phyloP scores from a whole-genome alignment of 495 filamentous ascomycete species.

The Ramalina intermedia region DNA sequence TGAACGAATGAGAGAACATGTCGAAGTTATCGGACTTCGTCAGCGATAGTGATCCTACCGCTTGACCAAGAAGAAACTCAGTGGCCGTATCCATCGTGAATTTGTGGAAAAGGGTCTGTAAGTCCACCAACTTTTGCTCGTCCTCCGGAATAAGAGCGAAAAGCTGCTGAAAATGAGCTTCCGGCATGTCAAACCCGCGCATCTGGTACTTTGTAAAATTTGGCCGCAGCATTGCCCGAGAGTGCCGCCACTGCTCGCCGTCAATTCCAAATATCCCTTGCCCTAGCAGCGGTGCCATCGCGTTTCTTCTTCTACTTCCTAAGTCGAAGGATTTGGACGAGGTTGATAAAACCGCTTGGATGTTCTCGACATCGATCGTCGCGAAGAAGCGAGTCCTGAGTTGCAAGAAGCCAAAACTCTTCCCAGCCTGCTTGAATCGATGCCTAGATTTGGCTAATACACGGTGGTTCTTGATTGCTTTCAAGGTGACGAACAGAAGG shows the following conservation, averaged over 20 bases:
- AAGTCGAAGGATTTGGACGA: conserved; percentile 53
- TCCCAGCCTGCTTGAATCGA: not conserved
- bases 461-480: not conserved
- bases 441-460: not conserved
- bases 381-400: conserved; percentile 23
- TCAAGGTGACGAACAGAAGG: not conserved
- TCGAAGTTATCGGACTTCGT: conserved; percentile 23
- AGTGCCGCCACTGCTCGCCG: conserved; percentile 50
- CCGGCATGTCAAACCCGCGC: conserved; percentile 42
- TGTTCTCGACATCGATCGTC: conserved; percentile 67
- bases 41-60: conserved; percentile 23
- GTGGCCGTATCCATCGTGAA: conserved; percentile 57
- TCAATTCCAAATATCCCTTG: conserved; percentile 58
- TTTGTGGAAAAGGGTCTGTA: conserved; percentile 49
- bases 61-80: conserved; percentile 58
- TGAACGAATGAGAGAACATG: conserved; percentile 11
- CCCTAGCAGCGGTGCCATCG: conserved; percentile 44
- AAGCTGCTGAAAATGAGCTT: conserved; percentile 42
- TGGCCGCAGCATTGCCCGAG: conserved; percentile 46
- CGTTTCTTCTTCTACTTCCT: conserved; percentile 17
- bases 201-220: conserved; percentile 48
- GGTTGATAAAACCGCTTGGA: conserved; percentile 68
- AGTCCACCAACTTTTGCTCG: conserved; percentile 33
- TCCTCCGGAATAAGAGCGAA: conserved; percentile 27
- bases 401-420: conserved; percentile 19